Conservation (phyloP, 257 asterid genomes). For the Solanum etuberosum region DNA sequence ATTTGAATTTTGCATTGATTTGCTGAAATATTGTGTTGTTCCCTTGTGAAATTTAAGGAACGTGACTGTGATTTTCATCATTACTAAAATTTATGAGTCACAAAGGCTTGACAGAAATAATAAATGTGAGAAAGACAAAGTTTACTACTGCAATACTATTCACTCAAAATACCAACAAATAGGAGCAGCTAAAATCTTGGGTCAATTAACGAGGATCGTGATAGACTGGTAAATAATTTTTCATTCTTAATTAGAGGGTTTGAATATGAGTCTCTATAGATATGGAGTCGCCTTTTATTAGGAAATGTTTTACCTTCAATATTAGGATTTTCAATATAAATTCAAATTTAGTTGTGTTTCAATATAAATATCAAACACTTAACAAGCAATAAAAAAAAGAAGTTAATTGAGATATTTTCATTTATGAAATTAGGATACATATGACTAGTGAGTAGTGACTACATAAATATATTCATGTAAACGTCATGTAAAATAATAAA, state of each 20-base stretch:
- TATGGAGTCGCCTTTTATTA: background rate
- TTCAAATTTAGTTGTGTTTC: background rate
- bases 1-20: background rate
- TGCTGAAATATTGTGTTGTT: background rate
- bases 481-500: background rate
- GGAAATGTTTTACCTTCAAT: rapidly evolving
- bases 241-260: rapidly evolving
- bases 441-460: background rate
- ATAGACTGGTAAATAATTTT: background rate
- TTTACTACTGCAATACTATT: background rate
- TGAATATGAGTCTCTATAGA: rapidly evolving
- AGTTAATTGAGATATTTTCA: background rate
- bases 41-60: background rate
- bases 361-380: too few species aligned
- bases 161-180: background rate
- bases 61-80: background rate
- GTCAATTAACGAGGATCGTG: rapidly evolving
- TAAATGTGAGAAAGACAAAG: background rate
- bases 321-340: too few species aligned
- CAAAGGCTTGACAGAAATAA: constrained; percentile 1
- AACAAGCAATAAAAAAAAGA: rapidly evolving
- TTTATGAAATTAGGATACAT: too few species aligned
- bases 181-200: background rate
- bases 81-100: constrained; percentile 1
- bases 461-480: too few species aligned